Evolutionary conservation across 2,329 filamentous ascomycete species (phyloP), one percentile per base, ranked within the genome.

Genomic region (Lasiodiplodia theobromae): DNA sequence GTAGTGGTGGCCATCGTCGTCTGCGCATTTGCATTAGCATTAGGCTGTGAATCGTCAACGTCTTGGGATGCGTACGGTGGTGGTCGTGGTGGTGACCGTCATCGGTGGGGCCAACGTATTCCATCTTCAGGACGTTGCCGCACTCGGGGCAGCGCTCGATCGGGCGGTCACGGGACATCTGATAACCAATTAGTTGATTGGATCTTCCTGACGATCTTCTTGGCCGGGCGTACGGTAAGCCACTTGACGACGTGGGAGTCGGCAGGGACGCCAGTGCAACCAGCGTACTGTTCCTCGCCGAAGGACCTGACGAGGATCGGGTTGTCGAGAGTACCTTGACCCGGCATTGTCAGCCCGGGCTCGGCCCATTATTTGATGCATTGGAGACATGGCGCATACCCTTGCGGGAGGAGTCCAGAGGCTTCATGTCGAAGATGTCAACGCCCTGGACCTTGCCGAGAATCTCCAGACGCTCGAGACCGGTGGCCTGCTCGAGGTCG

Each of bases 381-480:
- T 37, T 23, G 60, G 60, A 40, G 56, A 49, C 60, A 25, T 47
- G 37, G 34, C 47, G 44, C 85, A 73, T 86, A 92, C 95, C 95
- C 83, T 88, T 88, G 79, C 96, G 91, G 82, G 92, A 96, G 72
- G 95, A 87, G 82, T 98, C 96, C 76, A 99, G 89, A 72, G 96
- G 96, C 83, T 89, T 91, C 96, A 98, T 97, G 85, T 99, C 94
- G 86, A 99, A 99, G 81, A 98, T 87, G 80, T 99, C 96, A 77
- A 97, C 86, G 74, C 96, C 94, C 87, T 98, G 93, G 92, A 98
- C 97, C 90, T 99, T 99, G 84, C 96, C 96, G 81, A 99, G 87
- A 78, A 99, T 96, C 85, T 99, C 96, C 76, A 99, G 89, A 89
- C 96, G 94, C 87, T 99, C 96, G 70, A 98, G 88, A 92, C 96